Evolutionary conservation across 2,329 filamentous ascomycete species (phyloP).

Genomic region (Knufia petricola): DNA sequence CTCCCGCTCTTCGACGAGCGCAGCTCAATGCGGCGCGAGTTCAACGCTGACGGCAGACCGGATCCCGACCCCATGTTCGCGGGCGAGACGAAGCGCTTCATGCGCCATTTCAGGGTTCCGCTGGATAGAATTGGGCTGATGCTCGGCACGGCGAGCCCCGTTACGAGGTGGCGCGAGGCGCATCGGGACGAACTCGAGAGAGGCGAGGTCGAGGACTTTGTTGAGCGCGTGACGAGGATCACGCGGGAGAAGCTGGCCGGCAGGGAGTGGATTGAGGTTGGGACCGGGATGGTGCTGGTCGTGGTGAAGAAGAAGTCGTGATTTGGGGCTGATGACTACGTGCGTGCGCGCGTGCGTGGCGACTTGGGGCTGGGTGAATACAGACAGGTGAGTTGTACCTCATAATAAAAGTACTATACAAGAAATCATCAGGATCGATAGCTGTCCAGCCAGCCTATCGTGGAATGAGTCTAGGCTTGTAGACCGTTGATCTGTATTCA

Average conservation of each 20-base stretch:
- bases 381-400: too few relatives aligned
- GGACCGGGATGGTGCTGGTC: slow-evolving; percentile 19
- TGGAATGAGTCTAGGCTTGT: too few relatives aligned
- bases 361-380: too few relatives aligned
- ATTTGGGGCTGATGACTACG: too few relatives aligned
- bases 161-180: slow-evolving; percentile 34
- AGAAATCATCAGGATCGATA: too few relatives aligned
- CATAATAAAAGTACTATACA: too few relatives aligned
- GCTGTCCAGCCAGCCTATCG: too few relatives aligned
- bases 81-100: slow-evolving; percentile 27
- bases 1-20: slow-evolving; percentile 13
- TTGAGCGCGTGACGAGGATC: slow-evolving; percentile 22
- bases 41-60: slow-evolving; percentile 12
- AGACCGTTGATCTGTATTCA: too few relatives aligned
- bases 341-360: too few relatives aligned
- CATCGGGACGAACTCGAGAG: slow-evolving; percentile 29
- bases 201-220: slow-evolving; percentile 28
- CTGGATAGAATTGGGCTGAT: slow-evolving; percentile 24
- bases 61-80: slow-evolving; percentile 9
- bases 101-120: slow-evolving; percentile 16
- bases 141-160: slow-evolving; percentile 30
- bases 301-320: slow-evolving; percentile 20
- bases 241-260: slow-evolving; percentile 23
- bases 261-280: slow-evolving; percentile 18
- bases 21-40: slow-evolving; percentile 12